These are phyloP conservation scores for Spathaspora sp. DNA, from an alignment of 805 yeast genomes.

Conservation along the genomic window DNA sequence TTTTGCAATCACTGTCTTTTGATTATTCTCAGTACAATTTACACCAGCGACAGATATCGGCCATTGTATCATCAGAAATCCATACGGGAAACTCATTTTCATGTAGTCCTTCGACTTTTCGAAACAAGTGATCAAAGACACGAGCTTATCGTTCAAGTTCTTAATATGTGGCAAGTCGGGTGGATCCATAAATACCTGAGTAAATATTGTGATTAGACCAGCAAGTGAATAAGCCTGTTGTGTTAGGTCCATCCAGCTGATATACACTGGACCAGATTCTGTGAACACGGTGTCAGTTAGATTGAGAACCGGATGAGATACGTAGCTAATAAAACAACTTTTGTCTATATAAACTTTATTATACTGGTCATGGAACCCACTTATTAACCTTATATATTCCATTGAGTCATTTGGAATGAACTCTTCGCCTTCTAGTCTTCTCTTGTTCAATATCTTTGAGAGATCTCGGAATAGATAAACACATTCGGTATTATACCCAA, in stretches of 20 bases:
- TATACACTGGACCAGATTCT: neutral
- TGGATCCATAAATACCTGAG: conserved; percentile 27
- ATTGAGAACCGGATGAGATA: conserved; percentile 2
- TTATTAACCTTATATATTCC: conserved; percentile 8
- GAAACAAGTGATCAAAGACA: conserved; percentile 7
- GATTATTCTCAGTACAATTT: conserved; percentile 33
- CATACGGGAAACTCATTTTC: conserved; percentile 7
- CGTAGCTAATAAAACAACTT: neutral
- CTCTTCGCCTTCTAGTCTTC: conserved; percentile 12
- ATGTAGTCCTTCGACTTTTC: conserved; percentile 4
- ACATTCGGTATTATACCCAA: conserved; percentile 45
- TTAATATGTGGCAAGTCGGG: conserved; percentile 35
- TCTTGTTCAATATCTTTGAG: conserved; percentile 31
- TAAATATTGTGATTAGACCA: conserved; percentile 29
- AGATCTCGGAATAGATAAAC: conserved; percentile 35
- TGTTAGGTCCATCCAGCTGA: conserved; percentile 51
- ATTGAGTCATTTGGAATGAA: conserved; percentile 8
- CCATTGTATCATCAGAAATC: conserved; percentile 48
- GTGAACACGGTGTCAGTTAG: conserved; percentile 6
- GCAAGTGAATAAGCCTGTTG: conserved; percentile 44
- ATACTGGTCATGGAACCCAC: conserved; percentile 9
- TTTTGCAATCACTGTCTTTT: conserved; percentile 30
- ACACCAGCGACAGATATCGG: conserved; percentile 51
- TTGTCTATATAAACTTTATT: conserved; percentile 5
- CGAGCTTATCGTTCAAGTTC: conserved; percentile 8